Percentiles rank a stretch among this genome's conserved stretches.
phyloP scores from a whole-genome alignment of 257 asterid species.

The Scutellaria barbata region DNA sequence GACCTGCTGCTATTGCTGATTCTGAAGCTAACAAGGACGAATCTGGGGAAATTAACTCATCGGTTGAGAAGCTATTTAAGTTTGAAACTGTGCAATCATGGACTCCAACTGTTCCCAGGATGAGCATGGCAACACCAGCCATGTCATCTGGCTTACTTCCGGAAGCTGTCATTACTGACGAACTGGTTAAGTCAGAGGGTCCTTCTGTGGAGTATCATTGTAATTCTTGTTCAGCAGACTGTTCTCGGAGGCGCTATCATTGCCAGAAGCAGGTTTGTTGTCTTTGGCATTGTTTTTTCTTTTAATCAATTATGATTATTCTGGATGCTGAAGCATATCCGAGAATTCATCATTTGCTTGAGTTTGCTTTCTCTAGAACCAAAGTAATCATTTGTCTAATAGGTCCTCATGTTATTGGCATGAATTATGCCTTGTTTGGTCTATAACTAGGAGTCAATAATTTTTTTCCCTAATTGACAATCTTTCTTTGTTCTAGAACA shows the following conservation, averaged over 20 bases:
- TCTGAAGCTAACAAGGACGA: slow-evolving; percentile 50
- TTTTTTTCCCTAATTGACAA: neutral
- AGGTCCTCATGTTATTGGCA: neutral
- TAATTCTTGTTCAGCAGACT: slow-evolving; percentile 96
- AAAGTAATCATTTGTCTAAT: slow-evolving; percentile 2
- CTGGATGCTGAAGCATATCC: slow-evolving; percentile 30
- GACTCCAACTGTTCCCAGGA: slow-evolving; percentile 57
- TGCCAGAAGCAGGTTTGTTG: slow-evolving; percentile 95
- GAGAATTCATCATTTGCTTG: slow-evolving; percentile 22
- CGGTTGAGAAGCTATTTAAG: slow-evolving; percentile 68
- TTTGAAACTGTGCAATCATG: slow-evolving; percentile 74
- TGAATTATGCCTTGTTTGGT: neutral
- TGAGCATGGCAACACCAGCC: slow-evolving; percentile 54
- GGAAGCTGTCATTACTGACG: slow-evolving; percentile 74
- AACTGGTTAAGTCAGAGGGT: slow-evolving; percentile 86
- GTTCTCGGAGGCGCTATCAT: slow-evolving; percentile 97
- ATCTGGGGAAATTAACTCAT: slow-evolving; percentile 49
- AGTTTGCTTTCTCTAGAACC: slow-evolving; percentile 20
- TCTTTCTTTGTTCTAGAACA: no score
- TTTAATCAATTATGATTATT: slow-evolving; percentile 17
- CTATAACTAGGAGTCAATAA: neutral
- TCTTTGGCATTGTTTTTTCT: slow-evolving; percentile 27
- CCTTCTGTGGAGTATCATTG: slow-evolving; percentile 93
- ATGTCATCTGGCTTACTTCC: slow-evolving; percentile 74
- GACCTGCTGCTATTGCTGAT: slow-evolving; percentile 45